Percentiles rank a stretch among this genome's conserved stretches.
Evolutionary conservation across 306 rosid genomes (phyloP).

Genomic region (Vicia sativa): DNA sequence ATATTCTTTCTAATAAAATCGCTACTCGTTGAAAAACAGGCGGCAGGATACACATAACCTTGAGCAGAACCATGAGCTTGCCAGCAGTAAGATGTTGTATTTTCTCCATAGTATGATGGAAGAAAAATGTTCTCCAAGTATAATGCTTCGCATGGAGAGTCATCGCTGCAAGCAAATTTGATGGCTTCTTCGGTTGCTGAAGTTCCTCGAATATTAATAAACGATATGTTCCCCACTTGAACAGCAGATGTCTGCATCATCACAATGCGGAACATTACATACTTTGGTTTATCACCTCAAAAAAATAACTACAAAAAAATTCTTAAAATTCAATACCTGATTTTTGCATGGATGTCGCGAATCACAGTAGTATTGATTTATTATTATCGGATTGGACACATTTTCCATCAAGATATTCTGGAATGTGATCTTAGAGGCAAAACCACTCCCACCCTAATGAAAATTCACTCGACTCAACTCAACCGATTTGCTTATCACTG

Average conservation of each 20-base stretch:
- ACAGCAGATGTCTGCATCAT: conserved; percentile 79
- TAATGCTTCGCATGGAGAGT: conserved; percentile 65
- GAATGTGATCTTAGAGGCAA: conserved; percentile 67
- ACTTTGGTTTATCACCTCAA: conserved; percentile 18
- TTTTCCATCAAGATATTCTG: conserved; percentile 73
- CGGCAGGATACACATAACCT: conserved; percentile 61
- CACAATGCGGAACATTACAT: conserved; percentile 23
- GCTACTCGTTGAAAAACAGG: conserved; percentile 50
- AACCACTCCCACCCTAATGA: conserved; percentile 78
- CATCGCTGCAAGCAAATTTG: conserved; percentile 75
- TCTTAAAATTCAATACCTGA: conserved; percentile 55
- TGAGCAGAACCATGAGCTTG: conserved; percentile 68
- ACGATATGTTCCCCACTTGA: conserved; percentile 69
- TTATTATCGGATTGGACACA: conserved; percentile 81
- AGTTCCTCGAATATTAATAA: conserved; percentile 70
- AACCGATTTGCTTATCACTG: background rate
- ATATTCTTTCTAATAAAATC: conserved; percentile 48
- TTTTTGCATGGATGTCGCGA: conserved; percentile 63
- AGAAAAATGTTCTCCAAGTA: conserved; percentile 69
- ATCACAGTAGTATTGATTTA: conserved; percentile 92
- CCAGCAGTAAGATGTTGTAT: conserved; percentile 68
- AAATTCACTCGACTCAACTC: conserved; percentile 25
- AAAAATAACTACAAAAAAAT: background rate
- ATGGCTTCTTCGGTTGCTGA: conserved; percentile 79
- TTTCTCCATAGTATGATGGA: conserved; percentile 39